Evolutionary conservation across 345 rosid genomes (phyloP), one percentile per base, ranked within the genome.

Genomic region (Hypericum androsaemum): DNA sequence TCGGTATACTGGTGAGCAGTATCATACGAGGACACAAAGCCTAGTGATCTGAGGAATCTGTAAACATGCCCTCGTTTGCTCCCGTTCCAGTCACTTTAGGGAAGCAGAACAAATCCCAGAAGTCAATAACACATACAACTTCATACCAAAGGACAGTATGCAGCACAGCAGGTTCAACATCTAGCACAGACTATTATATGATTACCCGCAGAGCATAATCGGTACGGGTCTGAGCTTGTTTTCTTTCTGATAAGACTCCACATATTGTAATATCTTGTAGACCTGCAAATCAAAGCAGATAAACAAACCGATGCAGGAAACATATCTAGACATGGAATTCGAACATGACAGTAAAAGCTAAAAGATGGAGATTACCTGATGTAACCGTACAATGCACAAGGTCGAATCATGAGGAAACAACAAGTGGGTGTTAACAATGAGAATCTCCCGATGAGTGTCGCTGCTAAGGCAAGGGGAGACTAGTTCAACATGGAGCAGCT

Each of bases 341-440:
- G 32, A 22, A 22, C 32, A 22, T 22, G 32, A 22, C 2, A 22
- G 1, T 1, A 22, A 1, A 22, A 22, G 32, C 32, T 1, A 22
- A 22, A 22, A 22, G 32, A 22, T 22, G 32, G n/a, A 12, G 6
- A 44, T 22, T 11, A 59, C 70, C 64, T 92, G 96, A 73, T 83
- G 84, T 73, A 92, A 65, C 60, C 96, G 77, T 37, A 70, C 88
- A 57, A 92, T 28, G 39, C 86, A 88, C 28, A 92, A 67, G 58
- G 78, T 81, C 44, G 96, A 75, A 60, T 88, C 71, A 39, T 92
- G 98, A 61, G 96, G 98, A 71, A 92, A 92, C 58, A 92, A 73
- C 32, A 88, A 66, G 57, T 92, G 96, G 40, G 98, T 88, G 74
- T 92, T 92, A 37, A 92, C 89, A 45, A 92, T 81, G 53, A 92